Percentiles rank a stretch among this genome's conserved stretches.
phyloP scores from a whole-genome alignment of 2,329 filamentous ascomycete species.

The Penicillium sp. region DNA sequence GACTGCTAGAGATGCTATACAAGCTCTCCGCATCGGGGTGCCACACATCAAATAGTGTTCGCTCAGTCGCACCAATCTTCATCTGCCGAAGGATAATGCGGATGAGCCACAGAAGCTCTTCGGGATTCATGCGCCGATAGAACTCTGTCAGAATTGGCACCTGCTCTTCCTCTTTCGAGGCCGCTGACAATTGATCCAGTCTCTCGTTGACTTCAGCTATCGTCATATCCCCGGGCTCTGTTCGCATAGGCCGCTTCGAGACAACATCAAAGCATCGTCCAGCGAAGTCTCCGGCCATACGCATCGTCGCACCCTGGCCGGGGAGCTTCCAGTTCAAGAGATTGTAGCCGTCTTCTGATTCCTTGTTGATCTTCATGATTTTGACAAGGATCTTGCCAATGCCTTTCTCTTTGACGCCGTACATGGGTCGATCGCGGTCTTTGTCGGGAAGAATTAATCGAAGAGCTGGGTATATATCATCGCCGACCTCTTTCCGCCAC shows the following conservation, averaged over 20 bases:
- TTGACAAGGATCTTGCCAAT: conserved; percentile 91
- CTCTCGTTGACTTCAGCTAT: conserved; percentile 88
- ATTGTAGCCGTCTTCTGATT: conserved; percentile 83
- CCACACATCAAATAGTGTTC: conserved; percentile 82
- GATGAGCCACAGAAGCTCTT: conserved; percentile 92
- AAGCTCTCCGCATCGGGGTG: conserved; percentile 75
- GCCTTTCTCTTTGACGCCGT: conserved; percentile 88
- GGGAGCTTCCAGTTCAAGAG: conserved; percentile 92
- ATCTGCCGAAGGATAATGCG: conserved; percentile 85
- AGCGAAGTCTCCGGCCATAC: conserved; percentile 86
- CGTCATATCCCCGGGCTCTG: conserved; percentile 73
- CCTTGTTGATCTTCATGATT: conserved; percentile 86
- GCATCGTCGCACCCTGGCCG: conserved; percentile 62
- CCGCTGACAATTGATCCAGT: conserved; percentile 75
- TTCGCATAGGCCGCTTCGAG: conserved; percentile 77
- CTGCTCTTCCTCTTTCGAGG: conserved; percentile 81
- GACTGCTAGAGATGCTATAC: conserved; percentile 88
- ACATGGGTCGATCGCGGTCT: conserved; percentile 88
- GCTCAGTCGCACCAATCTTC: conserved; percentile 78
- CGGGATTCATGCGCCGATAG: conserved; percentile 87
- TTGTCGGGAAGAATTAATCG: conserved; percentile 90
- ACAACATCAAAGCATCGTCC: conserved; percentile 85
- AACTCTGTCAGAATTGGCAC: conserved; percentile 78
- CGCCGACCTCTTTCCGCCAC: conserved; percentile 86
- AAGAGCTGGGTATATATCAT: conserved; percentile 91